Conservation (phyloP, 2,329 filamentous ascomycete genomes). For the Scedosporium dehoogii region DNA sequence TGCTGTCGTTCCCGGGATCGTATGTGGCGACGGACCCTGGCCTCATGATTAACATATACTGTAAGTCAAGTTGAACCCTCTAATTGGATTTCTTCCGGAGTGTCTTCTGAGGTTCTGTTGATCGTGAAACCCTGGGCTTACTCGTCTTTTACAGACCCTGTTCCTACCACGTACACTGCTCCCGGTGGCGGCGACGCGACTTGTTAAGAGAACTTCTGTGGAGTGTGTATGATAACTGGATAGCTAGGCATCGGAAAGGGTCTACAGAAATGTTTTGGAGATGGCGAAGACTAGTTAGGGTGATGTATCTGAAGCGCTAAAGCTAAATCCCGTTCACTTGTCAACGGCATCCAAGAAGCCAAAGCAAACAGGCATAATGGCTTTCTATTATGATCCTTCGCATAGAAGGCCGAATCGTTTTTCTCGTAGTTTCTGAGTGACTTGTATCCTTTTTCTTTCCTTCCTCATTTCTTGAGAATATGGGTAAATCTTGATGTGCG, state of each 20-base stretch:
- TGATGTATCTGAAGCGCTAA: no score
- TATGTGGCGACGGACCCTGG: constrained; percentile 30
- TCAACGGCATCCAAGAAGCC: no score
- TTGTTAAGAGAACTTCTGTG: background rate
- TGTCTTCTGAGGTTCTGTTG: background rate
- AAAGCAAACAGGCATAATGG: no score
- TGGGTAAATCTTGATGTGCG: no score
- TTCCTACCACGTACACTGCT: constrained; percentile 3
- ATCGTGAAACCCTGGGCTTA: background rate
- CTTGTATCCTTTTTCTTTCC: background rate
- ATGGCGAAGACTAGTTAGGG: background rate
- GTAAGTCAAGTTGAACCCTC: constrained; percentile 18
- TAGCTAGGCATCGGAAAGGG: background rate
- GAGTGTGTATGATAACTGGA: background rate
- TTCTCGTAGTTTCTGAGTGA: no score
- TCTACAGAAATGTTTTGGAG: no score
- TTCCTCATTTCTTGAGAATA: background rate
- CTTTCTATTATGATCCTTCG: no score
- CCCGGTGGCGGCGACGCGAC: constrained; percentile 9
- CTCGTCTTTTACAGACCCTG: background rate
- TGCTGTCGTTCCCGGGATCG: constrained; percentile 31
- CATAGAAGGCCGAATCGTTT: no score
- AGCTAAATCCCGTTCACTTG: no score
- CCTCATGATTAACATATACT: constrained; percentile 33
- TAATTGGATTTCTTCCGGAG: constrained; percentile 5